Evolutionary conservation across 345 rosid genomes (phyloP).

Genomic region (Gossypium turneri): DNA sequence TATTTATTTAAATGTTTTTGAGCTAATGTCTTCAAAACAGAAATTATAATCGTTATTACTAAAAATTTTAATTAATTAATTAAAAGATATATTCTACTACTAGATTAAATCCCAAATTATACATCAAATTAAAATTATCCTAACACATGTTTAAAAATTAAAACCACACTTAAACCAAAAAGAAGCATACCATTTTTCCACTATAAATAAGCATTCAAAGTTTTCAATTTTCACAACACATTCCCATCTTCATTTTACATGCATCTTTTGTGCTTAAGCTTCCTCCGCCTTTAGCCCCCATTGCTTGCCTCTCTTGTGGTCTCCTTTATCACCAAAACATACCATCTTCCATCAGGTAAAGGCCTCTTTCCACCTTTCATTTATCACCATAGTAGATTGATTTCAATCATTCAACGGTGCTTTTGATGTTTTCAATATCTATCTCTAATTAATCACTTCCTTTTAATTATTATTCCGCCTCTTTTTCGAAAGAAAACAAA

Average conservation of each 20-base stretch:
- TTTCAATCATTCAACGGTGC: neutral
- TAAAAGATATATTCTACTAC: too few relatives aligned
- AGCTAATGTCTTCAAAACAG: too few relatives aligned
- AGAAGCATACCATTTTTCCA: neutral
- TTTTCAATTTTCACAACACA: neutral
- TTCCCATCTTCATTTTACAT: neutral
- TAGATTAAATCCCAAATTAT: too few relatives aligned
- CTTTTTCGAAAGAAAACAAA: too few relatives aligned
- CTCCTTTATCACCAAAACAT: neutral
- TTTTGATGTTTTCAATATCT: neutral
- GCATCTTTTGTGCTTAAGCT: neutral
- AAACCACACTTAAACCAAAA: neutral
- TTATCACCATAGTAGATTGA: neutral
- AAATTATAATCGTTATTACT: too few relatives aligned
- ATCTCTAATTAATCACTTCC: neutral
- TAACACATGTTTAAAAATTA: neutral
- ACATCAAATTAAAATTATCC: neutral
- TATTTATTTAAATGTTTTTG: too few relatives aligned
- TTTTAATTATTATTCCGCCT: neutral
- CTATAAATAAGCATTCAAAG: constrained; percentile 21
- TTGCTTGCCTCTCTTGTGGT: neutral
- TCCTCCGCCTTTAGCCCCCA: neutral
- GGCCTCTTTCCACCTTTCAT: neutral
- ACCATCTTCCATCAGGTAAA: neutral
- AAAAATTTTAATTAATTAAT: too few relatives aligned